Evolutionary conservation across 2,329 filamentous ascomycete genomes (phyloP), one percentile per base, ranked within the genome.

Genomic region (Davidsoniella virescens): DNA sequence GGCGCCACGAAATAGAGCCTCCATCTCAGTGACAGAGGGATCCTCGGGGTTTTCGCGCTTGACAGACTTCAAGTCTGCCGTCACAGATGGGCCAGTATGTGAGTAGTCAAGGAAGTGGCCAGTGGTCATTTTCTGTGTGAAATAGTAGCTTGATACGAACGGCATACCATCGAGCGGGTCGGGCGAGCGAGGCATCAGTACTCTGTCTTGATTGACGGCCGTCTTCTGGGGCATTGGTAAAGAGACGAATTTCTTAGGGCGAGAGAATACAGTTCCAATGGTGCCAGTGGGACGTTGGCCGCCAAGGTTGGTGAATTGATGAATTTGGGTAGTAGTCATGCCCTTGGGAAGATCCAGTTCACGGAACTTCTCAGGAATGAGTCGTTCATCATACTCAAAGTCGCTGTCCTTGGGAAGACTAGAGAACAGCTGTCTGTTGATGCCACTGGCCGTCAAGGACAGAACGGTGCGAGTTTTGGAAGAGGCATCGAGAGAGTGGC

Each of bases 351-450:
- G 67, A 17, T 69, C 73, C 37, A 73, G 70, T 59, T 86, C 82
- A 47, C 75, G 72, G 8, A 87, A 65, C 9, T 72, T 67, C 44
- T 41, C 25, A 56, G 43, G 59, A 37, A 64, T 59, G 37, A 59
- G 41, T 10, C 41, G 37, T 63, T 65, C 52, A 45, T 50, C 47
- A 26, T 50, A 44, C 39, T 53, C 52, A 20, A 53, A 53, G 20
- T 62, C 58, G 9, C 59, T 53, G 2, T 63, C 59, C 12, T 59
- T 44, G 7, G 65, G 84, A 46, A 94, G 69, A 63, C 88, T 94
- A 3, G 90, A 94, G 62, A 92, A 95, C 3, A 95, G 69, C 54
- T 90, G 84, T 36, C 84, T 74, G 43, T 79, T 78, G 1, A 81
- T 78, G 39, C 83, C 83, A 56, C 80, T 83, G 50, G 85, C 87